Evolutionary conservation across 305 asterid species (phyloP).

Genomic region (Galium porrigens): DNA sequence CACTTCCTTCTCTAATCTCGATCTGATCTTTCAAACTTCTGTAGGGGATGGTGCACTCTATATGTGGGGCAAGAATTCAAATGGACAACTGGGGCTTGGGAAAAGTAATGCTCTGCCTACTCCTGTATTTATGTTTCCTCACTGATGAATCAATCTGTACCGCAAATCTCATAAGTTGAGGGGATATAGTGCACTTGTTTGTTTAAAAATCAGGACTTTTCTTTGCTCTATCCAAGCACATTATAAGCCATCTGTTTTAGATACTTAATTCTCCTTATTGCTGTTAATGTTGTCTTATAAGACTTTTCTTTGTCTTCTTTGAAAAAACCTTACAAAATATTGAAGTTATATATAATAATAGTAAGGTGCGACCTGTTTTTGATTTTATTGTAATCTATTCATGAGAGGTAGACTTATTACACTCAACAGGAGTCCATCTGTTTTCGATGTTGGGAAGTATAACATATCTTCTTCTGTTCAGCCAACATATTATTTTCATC

Average conservation of each 20-base stretch:
- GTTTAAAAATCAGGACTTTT: neutral
- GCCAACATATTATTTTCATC: neutral
- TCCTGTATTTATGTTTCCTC: constrained; percentile 10
- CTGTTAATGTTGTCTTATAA: neutral
- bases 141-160: neutral
- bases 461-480: neutral
- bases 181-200: neutral
- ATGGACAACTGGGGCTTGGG: constrained; percentile 93
- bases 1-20: constrained; percentile 12
- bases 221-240: neutral
- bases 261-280: neutral
- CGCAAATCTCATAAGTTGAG: constrained; percentile 2
- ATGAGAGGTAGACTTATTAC: neutral
- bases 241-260: neutral
- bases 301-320: neutral
- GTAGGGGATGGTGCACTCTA: constrained; percentile 90
- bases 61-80: constrained; percentile 81
- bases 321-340: neutral
- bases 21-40: constrained; percentile 18
- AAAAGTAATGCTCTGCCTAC: constrained; percentile 41
- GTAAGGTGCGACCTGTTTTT: neutral
- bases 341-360: neutral
- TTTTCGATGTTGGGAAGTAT: neutral
- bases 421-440: neutral
- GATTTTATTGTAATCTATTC: neutral